Base-by-base conservation (phyloP, 2,329 filamentous ascomycete genomes). In the Colletotrichum sp. region DNA sequence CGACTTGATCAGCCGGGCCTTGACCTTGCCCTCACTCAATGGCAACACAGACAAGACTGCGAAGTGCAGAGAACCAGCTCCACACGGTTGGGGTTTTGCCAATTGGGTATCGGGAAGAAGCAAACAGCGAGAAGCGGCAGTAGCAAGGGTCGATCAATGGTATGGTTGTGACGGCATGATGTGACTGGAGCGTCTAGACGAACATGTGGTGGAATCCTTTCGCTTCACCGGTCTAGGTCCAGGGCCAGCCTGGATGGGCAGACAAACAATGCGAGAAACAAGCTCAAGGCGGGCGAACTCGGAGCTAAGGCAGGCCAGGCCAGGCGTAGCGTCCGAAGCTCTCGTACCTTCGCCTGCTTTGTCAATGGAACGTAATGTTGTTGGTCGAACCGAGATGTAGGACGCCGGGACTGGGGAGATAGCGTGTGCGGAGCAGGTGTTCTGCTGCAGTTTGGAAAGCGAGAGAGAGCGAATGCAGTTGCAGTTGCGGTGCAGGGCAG, bases 171-270 rank as follows among this genome's bases (percentile, higher is more conserved):
- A 72, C 68, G 68, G 57, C 72, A 67, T 67, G 62, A 74, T 64
- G 72, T 74, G 63, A 74, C 72, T 74, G 68, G 72, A 74, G 72
- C 72, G 72, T 74, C 62, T 74, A 74, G 57, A 71, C 57, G 68
- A 74, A 72, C 68, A 72, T 74, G 72, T 63, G 63, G 63, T 67
- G 72, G 61, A 67, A 74, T 74, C 57, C 72, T 72, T 63, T 58
- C 57, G 68, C 63, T 66, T 71, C 33, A 21, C 29, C 62, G 29
- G 70, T 59, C 67, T 61, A 57, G 61, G 51, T 63, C 67, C 36
- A 64, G 54, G 55, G 31, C 66, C 54, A 68, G 66, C 27, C 47
- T 36, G 61, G 54, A 31, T 24, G 47, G 69, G 59, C 61, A 59
- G 55, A 61, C 59, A 51, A 36, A 54, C 21, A 16, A 64, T 12